Evolutionary conservation across 257 asterid genomes (phyloP).

Genomic region (Ophiorrhiza pumila): DNA sequence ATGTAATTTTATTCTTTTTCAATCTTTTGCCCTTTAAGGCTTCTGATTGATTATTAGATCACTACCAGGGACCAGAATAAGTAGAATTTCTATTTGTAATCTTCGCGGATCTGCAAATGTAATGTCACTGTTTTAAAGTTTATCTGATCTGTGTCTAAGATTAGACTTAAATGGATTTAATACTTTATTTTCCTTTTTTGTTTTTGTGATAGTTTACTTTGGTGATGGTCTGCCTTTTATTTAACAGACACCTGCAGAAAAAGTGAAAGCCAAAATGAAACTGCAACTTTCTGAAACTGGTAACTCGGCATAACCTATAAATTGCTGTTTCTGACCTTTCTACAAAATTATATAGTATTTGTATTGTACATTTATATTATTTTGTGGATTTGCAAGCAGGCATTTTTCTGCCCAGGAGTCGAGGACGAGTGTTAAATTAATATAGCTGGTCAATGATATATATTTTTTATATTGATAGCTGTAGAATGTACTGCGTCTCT

Average conservation of each 20-base stretch:
- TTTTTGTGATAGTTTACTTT: background rate
- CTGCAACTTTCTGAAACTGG: conserved; percentile 89
- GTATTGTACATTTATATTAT: background rate
- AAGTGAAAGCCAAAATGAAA: conserved; percentile 92
- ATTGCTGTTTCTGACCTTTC: background rate
- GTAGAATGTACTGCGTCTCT: background rate
- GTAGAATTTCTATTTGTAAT: background rate
- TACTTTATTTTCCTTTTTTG: background rate
- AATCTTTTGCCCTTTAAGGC: background rate
- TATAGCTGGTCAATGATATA: background rate
- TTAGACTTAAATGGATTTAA: background rate
- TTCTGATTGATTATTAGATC: background rate
- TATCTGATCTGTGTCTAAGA: background rate
- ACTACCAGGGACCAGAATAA: background rate
- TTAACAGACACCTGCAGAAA: conserved; percentile 75
- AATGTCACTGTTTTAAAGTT: background rate
- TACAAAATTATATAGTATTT: background rate
- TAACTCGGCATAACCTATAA: conserved; percentile 23
- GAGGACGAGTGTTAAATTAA: background rate
- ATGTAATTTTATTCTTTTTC: background rate
- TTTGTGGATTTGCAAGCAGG: background rate
- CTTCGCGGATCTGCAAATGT: background rate
- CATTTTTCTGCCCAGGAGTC: background rate
- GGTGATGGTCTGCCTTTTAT: conserved; percentile 21
- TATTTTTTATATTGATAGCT: background rate